Percentiles rank a stretch among this genome's conserved stretches.
phyloP scores from a whole-genome alignment of 2,329 filamentous ascomycete species.

The Aspergillus aculeatinus region DNA sequence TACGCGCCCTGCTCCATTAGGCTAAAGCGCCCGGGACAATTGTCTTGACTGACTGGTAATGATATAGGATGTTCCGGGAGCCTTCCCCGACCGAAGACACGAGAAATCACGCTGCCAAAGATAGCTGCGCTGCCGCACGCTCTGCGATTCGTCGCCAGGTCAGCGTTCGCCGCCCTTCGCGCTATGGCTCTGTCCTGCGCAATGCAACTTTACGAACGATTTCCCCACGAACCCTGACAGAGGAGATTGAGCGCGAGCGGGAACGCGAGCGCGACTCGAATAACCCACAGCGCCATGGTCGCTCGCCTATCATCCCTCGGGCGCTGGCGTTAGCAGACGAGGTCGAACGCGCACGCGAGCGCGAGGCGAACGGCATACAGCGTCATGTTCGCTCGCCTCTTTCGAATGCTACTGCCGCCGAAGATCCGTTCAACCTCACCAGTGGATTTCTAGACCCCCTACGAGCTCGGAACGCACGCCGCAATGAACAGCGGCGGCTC shows the following conservation, averaged over 20 bases:
- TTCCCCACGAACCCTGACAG: conserved; percentile 29
- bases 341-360: conserved; percentile 2
- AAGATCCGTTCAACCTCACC: conserved; percentile 32
- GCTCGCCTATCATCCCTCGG: conserved; percentile 18
- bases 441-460: conserved; percentile 20
- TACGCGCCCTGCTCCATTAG: conserved; percentile 18
- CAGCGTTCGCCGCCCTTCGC: conserved; percentile 35
- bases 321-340: background rate
- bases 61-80: conserved; percentile 54
- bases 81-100: conserved; percentile 47
- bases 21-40: conserved; percentile 11
- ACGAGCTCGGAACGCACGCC: background rate
- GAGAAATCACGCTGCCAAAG: conserved; percentile 50
- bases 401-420: conserved; percentile 25
- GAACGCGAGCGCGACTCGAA: conserved; percentile 6
- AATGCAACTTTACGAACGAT: conserved; percentile 30
- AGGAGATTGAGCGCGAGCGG: conserved; percentile 33
- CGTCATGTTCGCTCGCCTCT: conserved; percentile 28
- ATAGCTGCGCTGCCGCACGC: conserved; percentile 53
- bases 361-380: conserved; percentile 24
- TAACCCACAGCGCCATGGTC: conserved; percentile 22
- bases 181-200: conserved; percentile 29
- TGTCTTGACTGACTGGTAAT: conserved; percentile 25
- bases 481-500: conserved; percentile 36
- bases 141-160: conserved; percentile 59